Evolutionary conservation across 441 rosid species (phyloP).

Genomic region (Populus tomentosa): DNA sequence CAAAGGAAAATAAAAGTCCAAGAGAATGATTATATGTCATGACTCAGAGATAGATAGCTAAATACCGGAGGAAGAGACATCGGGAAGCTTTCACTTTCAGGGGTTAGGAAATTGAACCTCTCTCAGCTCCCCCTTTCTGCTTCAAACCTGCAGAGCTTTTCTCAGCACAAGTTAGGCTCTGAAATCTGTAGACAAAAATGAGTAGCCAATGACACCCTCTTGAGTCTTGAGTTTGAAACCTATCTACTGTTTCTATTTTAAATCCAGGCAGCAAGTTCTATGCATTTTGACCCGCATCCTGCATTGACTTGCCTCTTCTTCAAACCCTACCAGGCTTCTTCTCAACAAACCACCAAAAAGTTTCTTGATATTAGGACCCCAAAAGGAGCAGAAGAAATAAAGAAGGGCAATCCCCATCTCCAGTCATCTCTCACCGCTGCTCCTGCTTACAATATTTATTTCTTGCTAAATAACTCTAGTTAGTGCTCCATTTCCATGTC

Average conservation of each 20-base stretch:
- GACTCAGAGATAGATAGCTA: constrained; percentile 14
- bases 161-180: constrained; percentile 23
- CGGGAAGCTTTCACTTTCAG: constrained; percentile 12
- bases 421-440: neutral
- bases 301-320: constrained; percentile 32
- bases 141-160: neutral
- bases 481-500: constrained; percentile 14
- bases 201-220: constrained; percentile 21
- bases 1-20: neutral
- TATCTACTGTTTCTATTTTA: neutral
- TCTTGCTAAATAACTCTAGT: neutral
- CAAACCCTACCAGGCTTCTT: constrained; percentile 23
- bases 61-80: constrained; percentile 9
- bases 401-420: neutral
- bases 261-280: constrained; percentile 36
- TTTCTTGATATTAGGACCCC: constrained; percentile 1
- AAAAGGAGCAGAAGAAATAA: neutral
- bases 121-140: neutral
- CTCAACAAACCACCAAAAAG: constrained; percentile 13
- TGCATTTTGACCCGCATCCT: constrained; percentile 35
- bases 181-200: constrained; percentile 21
- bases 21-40: constrained; percentile 7
- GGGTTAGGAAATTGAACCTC: constrained; percentile 13
- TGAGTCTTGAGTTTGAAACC: neutral
- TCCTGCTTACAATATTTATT: neutral